Conservation (phyloP, 140 eudicot genomes). For the Stevia rebaudiana region DNA sequence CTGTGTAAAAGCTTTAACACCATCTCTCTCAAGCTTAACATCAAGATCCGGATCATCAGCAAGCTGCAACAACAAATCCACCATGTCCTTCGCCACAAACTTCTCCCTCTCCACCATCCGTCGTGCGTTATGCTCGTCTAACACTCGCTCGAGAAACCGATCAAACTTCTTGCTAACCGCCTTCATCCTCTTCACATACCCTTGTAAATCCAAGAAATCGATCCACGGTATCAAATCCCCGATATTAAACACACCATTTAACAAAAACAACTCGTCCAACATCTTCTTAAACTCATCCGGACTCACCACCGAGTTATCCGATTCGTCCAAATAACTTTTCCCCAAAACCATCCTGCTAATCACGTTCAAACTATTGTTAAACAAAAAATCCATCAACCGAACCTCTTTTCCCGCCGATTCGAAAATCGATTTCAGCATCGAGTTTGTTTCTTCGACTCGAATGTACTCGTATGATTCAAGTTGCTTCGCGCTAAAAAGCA, state of each 20-base stretch:
- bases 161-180: slow-evolving; percentile 36
- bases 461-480: slow-evolving; percentile 80
- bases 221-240: slow-evolving; percentile 66
- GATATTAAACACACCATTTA: slow-evolving; percentile 40
- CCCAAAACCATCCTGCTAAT: slow-evolving; percentile 91
- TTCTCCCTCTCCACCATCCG: slow-evolving; percentile 21
- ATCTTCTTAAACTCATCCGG: slow-evolving; percentile 41
- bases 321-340: slow-evolving; percentile 45
- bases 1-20: slow-evolving; percentile 38
- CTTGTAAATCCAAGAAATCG: slow-evolving; percentile 48
- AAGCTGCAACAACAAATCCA: slow-evolving; percentile 41
- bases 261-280: slow-evolving; percentile 39
- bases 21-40: slow-evolving; percentile 33
- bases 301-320: slow-evolving; percentile 37
- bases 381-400: slow-evolving; percentile 45
- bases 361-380: slow-evolving; percentile 68
- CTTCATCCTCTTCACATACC: slow-evolving; percentile 53
- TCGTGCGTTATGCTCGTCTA: slow-evolving; percentile 41
- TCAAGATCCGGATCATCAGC: slow-evolving; percentile 40
- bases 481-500: slow-evolving; percentile 57
- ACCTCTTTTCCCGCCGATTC: slow-evolving; percentile 20
- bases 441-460: slow-evolving; percentile 50
- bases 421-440: slow-evolving; percentile 29
- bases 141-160: slow-evolving; percentile 37
- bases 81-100: slow-evolving; percentile 37